phyloP scores from a whole-genome alignment of 2,329 filamentous ascomycete species.

The Arachnomyces sp. region DNA sequence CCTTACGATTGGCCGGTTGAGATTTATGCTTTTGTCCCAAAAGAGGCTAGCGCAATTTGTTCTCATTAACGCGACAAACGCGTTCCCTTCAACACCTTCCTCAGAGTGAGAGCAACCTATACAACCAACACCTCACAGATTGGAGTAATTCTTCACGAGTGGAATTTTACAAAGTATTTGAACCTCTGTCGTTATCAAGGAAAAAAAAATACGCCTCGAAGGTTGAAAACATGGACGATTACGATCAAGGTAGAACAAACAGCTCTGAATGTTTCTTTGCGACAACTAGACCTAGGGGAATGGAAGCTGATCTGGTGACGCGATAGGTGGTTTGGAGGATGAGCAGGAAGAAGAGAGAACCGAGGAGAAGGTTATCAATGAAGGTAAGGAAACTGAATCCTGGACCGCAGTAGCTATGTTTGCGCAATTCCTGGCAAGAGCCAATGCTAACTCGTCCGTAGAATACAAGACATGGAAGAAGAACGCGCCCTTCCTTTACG shows the following conservation, averaged over 20 bases:
- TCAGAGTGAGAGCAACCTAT: no score
- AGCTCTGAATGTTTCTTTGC: slow-evolving; percentile 25
- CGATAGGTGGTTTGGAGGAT: slow-evolving; percentile 23
- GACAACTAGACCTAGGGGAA: slow-evolving; percentile 24
- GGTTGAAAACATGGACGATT: slow-evolving; percentile 3
- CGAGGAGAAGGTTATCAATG: slow-evolving; percentile 84
- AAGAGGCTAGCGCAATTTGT: neutral
- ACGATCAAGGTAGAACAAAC: slow-evolving; percentile 6
- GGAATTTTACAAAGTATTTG: neutral
- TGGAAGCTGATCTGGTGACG: slow-evolving; percentile 2
- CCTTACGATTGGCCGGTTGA: no score
- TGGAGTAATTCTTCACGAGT: neutral
- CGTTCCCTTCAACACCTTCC: slow-evolving; percentile 1
- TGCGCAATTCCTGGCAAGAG: neutral
- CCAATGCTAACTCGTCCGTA: slow-evolving; percentile 25
- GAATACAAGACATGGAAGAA: slow-evolving; percentile 99
- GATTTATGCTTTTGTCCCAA: neutral
- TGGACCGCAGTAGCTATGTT: neutral
- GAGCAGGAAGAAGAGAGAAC: slow-evolving; percentile 64
- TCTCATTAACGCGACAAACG: slow-evolving; percentile 7
- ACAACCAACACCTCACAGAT: no score
- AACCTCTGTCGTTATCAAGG: neutral
- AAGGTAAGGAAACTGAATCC: slow-evolving; percentile 48
- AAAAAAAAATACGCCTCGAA: no score
- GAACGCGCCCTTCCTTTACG: slow-evolving; percentile 96